Percentiles rank a stretch among this genome's conserved stretches.
Conservation (phyloP, 192 early-diverging fungal genomes). For the Backusella westeae region DNA sequence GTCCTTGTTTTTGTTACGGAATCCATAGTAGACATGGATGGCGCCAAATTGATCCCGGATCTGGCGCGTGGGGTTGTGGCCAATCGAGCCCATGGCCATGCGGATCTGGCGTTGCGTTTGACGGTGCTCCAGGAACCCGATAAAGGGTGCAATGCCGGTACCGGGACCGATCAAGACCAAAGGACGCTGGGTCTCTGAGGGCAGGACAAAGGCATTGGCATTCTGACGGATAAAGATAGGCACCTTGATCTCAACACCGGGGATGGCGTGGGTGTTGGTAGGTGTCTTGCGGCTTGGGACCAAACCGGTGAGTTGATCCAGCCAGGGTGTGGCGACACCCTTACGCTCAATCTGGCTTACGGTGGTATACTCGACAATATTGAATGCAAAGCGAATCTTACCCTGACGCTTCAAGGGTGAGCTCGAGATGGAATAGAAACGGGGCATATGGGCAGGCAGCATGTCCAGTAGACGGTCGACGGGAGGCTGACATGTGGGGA, state of each 20-base stretch:
- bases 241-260: slow-evolving; percentile 3
- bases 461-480: slow-evolving; percentile 71
- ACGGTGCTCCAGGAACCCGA: slow-evolving; percentile 85
- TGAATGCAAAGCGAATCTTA: slow-evolving; percentile 79
- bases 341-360: slow-evolving; percentile 33
- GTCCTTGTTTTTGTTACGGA: slow-evolving; percentile 64
- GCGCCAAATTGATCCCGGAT: slow-evolving; percentile 48
- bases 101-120: slow-evolving; percentile 44
- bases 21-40: slow-evolving; percentile 82
- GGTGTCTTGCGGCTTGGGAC: slow-evolving; percentile 10
- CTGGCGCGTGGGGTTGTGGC: slow-evolving; percentile 17
- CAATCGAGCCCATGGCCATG: slow-evolving; percentile 32
- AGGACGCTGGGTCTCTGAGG: slow-evolving; percentile 53
- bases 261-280: not conserved
- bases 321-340: slow-evolving; percentile 81
- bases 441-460: slow-evolving; percentile 75
- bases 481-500: slow-evolving; percentile 74
- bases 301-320: slow-evolving; percentile 62
- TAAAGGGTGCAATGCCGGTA: slow-evolving; percentile 94
- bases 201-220: slow-evolving; percentile 66
- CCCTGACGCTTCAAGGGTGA: slow-evolving; percentile 56
- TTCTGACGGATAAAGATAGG: slow-evolving; percentile 59
- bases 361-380: slow-evolving; percentile 72
- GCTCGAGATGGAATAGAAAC: slow-evolving; percentile 85
- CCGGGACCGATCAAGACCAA: slow-evolving; percentile 90